These are phyloP conservation scores for Beta vulgaris DNA, from an alignment of 148 eudicot genomes.

Conservation along the genomic window DNA sequence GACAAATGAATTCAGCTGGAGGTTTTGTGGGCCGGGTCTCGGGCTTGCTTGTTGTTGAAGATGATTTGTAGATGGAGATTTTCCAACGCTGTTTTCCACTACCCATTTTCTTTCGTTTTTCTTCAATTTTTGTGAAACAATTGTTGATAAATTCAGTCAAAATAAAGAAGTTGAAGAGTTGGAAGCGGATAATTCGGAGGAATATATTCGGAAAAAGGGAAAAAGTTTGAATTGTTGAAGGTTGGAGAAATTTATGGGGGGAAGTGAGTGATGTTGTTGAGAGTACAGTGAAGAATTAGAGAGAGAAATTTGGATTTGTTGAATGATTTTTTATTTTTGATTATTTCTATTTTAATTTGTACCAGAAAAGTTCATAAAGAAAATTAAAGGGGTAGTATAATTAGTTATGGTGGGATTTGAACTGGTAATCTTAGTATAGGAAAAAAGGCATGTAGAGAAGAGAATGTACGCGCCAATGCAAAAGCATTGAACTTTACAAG, in stretches of 20 bases:
- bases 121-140: background rate
- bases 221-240: background rate
- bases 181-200: conserved; percentile 4
- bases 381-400: background rate
- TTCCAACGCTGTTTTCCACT: conserved; percentile 57
- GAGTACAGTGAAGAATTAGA: background rate
- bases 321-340: too few species aligned
- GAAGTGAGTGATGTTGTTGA: background rate
- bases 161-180: background rate
- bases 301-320: too few species aligned
- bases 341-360: too few species aligned
- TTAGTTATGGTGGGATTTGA: conserved; percentile 10
- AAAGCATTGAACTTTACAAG: conserved; percentile 14
- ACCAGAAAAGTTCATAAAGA: too few species aligned
- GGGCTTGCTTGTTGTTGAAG: background rate
- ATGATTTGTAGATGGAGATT: conserved; percentile 51
- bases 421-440: background rate
- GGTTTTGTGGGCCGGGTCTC: conserved; percentile 4
- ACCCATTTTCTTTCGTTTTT: conserved; percentile 34
- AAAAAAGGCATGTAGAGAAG: background rate
- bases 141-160: too few species aligned
- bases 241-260: background rate
- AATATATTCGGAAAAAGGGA: conserved; percentile 13
- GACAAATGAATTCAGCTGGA: conserved; percentile 56
- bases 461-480: conserved; percentile 16